Base-by-base conservation (phyloP, 306 rosid species). In the Lathyrus tuberosus region DNA sequence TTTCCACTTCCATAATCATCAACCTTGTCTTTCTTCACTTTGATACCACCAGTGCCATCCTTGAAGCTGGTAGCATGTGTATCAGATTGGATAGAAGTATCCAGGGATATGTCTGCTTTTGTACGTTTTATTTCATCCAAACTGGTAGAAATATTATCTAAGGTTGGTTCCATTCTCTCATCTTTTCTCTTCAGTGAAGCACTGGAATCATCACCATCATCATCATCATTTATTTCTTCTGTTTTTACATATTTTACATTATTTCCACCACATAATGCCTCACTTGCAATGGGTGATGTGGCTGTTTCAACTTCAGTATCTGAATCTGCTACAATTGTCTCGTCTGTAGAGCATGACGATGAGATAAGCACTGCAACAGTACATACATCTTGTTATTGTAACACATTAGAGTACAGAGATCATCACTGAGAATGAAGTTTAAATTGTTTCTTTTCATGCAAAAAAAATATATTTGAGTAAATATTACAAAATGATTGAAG, bases 271-370 rank as follows among this genome's bases (percentile, higher is more conserved):
- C 62, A 61, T 12, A 67, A 44, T 33, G 78, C 70, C 49, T 78
- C 82, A 62, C 57, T 83, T 53, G 71, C 76, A 20, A 24, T 82
- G 74, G 73, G 78, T 56, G 92, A 80, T 46, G 83, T 80, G 38
- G 84, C 88, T 41, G 86, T 85, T 85, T 91, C 97, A 14, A 26
- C 87, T 83, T 88, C 97, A 8, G 80, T 77, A 47, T 91, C 97
- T 47, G 97, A 88, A 83, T 91, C 97, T 60, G 90, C 92, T 43
- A 93, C 96, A 49, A 90, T 61, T 8, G 98, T 93, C 81, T 90
- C 96, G 4, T 93, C 96, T 13, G 96, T 86, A 46, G 96, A 90
- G 85, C 96, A 88, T 41, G 96, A 88, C 30, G 96, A 90, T 79
- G 96, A 90, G 62, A 88, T 87, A 65, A 82, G 71, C 65, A 87